These are phyloP conservation scores for Oryza meridionalis DNA, from an alignment of 176 grass and related monocot genomes.

Conservation along the genomic window DNA sequence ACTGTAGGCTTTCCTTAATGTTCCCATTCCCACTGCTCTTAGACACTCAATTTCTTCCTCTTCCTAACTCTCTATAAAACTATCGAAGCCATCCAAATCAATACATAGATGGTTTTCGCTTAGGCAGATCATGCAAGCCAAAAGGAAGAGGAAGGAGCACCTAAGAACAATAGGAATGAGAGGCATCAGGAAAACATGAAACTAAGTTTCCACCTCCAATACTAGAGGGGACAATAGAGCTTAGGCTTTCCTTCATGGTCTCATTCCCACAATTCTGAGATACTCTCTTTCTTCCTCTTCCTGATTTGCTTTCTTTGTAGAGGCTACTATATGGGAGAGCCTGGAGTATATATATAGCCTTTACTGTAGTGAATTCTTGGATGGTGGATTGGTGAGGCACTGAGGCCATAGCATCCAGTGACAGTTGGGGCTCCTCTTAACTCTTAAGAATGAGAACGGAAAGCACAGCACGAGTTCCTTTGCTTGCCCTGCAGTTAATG, in stretches of 20 bases:
- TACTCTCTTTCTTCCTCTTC: conserved; percentile 13
- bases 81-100: too few relatives aligned
- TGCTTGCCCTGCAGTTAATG: background rate
- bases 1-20: conserved; percentile 22
- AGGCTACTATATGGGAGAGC: background rate
- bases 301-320: background rate
- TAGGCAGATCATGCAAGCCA: background rate
- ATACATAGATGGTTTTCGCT: background rate
- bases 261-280: background rate
- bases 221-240: background rate
- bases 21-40: background rate
- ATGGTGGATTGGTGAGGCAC: background rate
- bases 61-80: background rate
- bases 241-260: conserved; percentile 36
- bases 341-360: background rate
- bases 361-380: background rate
- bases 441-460: background rate
- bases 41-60: background rate
- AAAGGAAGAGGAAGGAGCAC: conserved; percentile 26
- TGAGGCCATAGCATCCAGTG: background rate
- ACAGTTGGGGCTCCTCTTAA: too few relatives aligned
- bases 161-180: conserved; percentile 35
- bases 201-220: background rate
- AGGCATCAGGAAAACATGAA: conserved; percentile 33
- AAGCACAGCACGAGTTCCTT: background rate